Percentiles rank a stretch among this genome's conserved stretches.
Evolutionary conservation across 1,139 yeast genomes (phyloP).

Genomic region (Pichia inconspicua): DNA sequence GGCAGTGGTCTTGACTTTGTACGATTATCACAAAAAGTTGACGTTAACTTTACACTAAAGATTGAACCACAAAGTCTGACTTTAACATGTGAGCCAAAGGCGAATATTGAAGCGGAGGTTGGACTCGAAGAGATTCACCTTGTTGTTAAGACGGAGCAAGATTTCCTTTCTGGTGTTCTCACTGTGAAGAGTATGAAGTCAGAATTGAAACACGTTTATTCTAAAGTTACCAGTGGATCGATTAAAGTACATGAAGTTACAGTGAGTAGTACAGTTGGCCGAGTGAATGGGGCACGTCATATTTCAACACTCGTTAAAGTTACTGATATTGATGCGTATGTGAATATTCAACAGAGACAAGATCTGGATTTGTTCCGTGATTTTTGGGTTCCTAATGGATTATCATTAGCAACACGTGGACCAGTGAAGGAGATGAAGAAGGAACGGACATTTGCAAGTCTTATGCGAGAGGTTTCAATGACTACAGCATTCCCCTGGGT

Average conservation of each 20-base stretch:
- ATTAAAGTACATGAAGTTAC: constrained; percentile 47
- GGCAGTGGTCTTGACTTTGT: constrained; percentile 18
- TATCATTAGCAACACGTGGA: background rate
- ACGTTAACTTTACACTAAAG: constrained; percentile 54
- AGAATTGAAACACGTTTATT: constrained; percentile 80
- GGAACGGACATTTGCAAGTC: constrained; percentile 35
- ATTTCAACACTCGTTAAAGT: constrained; percentile 48
- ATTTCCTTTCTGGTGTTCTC: constrained; percentile 36
- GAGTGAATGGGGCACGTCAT: constrained; percentile 28
- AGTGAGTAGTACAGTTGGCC: constrained; percentile 34
- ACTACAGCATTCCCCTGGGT: constrained; percentile 73
- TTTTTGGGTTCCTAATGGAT: constrained; percentile 58
- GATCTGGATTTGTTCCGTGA: constrained; percentile 78
- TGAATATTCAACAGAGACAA: constrained; percentile 79
- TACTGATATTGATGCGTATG: constrained; percentile 49
- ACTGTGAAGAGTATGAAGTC: constrained; percentile 50
- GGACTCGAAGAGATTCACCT: constrained; percentile 59
- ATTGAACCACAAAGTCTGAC: constrained; percentile 68
- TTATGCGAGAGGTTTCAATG: constrained; percentile 54
- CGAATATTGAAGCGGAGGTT: constrained; percentile 82
- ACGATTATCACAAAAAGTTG: constrained; percentile 32
- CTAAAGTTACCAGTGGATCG: constrained; percentile 82
- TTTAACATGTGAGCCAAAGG: constrained; percentile 86
- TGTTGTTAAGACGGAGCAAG: constrained; percentile 48
- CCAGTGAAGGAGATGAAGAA: constrained; percentile 23